These are phyloP conservation scores for Syzygium syzygioides DNA, from an alignment of 441 rosid genomes.

Conservation along the genomic window DNA sequence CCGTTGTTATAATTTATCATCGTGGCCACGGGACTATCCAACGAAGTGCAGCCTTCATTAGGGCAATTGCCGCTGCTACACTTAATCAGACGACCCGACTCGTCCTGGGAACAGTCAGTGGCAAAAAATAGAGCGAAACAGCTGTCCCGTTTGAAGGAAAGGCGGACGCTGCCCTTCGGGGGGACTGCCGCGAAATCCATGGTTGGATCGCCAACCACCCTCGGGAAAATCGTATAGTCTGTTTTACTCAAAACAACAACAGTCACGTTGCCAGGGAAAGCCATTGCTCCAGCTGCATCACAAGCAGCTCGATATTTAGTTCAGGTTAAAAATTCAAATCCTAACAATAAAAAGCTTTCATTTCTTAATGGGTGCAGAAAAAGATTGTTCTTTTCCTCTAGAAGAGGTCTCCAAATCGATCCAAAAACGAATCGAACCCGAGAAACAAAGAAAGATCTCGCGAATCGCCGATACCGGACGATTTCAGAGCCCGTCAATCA, in stretches of 20 bases:
- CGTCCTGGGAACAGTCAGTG: accelerated
- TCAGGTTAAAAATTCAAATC: background rate
- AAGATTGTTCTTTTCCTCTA: too few species aligned
- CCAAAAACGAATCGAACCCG: accelerated
- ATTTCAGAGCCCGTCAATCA: accelerated
- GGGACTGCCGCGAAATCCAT: accelerated
- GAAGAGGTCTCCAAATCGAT: too few species aligned
- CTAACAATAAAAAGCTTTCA: background rate
- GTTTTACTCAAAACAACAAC: accelerated
- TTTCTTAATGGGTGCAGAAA: background rate
- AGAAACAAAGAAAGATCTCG: too few species aligned
- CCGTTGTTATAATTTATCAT: accelerated
- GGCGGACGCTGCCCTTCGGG: accelerated
- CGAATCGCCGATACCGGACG: background rate
- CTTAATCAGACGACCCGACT: background rate
- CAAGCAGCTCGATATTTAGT: background rate
- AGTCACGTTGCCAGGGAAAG: accelerated
- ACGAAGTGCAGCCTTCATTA: accelerated
- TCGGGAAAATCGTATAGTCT: accelerated
- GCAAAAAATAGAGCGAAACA: background rate
- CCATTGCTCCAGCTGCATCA: background rate
- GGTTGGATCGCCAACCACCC: background rate
- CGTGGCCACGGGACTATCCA: accelerated
- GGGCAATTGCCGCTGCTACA: background rate
- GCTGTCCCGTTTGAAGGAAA: background rate